Conservation (phyloP, 495 filamentous ascomycete genomes). For the Trypethelium eluteriae region DNA sequence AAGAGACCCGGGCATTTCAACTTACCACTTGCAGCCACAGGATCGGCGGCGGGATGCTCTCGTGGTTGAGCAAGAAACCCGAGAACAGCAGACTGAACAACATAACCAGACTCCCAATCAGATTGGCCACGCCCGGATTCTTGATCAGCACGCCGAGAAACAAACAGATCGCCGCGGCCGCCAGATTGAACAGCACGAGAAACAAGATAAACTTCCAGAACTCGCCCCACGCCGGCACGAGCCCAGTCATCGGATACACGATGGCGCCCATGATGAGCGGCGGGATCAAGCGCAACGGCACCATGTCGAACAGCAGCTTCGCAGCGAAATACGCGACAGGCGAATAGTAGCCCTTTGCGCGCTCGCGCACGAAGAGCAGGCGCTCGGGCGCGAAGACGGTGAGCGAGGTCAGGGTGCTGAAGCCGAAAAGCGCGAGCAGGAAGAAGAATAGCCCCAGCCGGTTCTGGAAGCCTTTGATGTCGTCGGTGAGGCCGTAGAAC, state of each 20-base stretch:
- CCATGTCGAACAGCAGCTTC: slow-evolving; percentile 91
- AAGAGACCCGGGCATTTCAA: slow-evolving; percentile 15
- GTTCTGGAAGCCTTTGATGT: slow-evolving; percentile 97
- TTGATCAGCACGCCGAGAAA: slow-evolving; percentile 96
- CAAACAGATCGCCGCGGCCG: slow-evolving; percentile 83
- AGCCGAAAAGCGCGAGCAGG: slow-evolving; percentile 88
- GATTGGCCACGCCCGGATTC: slow-evolving; percentile 83
- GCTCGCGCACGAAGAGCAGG: slow-evolving; percentile 84
- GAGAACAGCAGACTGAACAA: slow-evolving; percentile 93
- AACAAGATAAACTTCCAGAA: slow-evolving; percentile 90
- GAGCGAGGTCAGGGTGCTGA: slow-evolving; percentile 87
- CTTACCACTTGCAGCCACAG: slow-evolving; percentile 80
- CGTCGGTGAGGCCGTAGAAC: slow-evolving; percentile 91
- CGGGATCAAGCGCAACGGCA: slow-evolving; percentile 86
- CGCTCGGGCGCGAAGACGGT: slow-evolving; percentile 91
- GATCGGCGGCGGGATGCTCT: slow-evolving; percentile 75
- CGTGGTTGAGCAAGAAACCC: slow-evolving; percentile 84
- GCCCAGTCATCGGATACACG: slow-evolving; percentile 96
- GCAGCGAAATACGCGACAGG: slow-evolving; percentile 93
- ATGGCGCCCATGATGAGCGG: slow-evolving; percentile 96
- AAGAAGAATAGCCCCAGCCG: slow-evolving; percentile 98
- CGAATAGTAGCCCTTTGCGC: slow-evolving; percentile 96
- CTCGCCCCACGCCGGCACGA: slow-evolving; percentile 71
- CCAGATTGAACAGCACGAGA: slow-evolving; percentile 90
- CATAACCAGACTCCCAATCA: slow-evolving; percentile 95